Percentiles rank a stretch among this genome's conserved stretches.
Conservation (phyloP, 1,284 basidiomycete species). For the Prillingera fragicola region DNA sequence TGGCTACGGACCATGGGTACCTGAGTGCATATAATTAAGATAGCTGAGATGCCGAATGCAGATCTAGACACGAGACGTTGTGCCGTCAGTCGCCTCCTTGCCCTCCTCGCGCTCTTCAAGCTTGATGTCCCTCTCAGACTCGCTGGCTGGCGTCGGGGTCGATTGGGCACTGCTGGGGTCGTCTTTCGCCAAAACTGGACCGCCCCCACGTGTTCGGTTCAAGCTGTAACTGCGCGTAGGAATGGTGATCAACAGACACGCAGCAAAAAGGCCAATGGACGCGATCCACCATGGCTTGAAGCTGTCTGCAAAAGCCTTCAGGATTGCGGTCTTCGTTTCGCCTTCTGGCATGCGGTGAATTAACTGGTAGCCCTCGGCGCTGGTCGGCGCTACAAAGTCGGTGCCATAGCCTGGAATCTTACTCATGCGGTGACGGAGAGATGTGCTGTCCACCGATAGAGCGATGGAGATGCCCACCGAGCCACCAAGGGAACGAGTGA, state of each 20-base stretch:
- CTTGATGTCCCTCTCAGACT: too few relatives aligned
- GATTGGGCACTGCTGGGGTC: too few relatives aligned
- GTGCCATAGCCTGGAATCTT: slow-evolving; percentile 34
- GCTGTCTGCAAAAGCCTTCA: slow-evolving; percentile 38
- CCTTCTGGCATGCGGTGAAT: slow-evolving; percentile 35
- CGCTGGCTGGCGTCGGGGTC: too few relatives aligned
- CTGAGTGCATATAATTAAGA: too few relatives aligned
- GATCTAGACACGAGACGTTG: too few relatives aligned
- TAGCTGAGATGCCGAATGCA: too few relatives aligned
- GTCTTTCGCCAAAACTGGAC: too few relatives aligned
- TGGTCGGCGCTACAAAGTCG: slow-evolving; percentile 29
- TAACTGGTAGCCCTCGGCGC: slow-evolving; percentile 29
- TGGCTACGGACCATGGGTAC: too few relatives aligned
- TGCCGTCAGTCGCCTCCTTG: too few relatives aligned
- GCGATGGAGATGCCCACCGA: slow-evolving; percentile 27
- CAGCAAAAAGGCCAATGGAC: slow-evolving; percentile 1
- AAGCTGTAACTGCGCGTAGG: slow-evolving; percentile 13
- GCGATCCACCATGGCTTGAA: slow-evolving; percentile 23
- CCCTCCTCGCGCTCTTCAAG: too few relatives aligned
- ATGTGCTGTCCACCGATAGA: slow-evolving; percentile 15
- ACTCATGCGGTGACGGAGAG: too few relatives aligned
- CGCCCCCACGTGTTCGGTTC: too few relatives aligned
- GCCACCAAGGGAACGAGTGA: slow-evolving; percentile 34
- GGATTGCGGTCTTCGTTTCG: slow-evolving; percentile 18
- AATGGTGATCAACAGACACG: slow-evolving; percentile 10